These are phyloP conservation scores for Nakataea oryzae DNA, from an alignment of 2,329 filamentous ascomycete species.

Conservation along the genomic window DNA sequence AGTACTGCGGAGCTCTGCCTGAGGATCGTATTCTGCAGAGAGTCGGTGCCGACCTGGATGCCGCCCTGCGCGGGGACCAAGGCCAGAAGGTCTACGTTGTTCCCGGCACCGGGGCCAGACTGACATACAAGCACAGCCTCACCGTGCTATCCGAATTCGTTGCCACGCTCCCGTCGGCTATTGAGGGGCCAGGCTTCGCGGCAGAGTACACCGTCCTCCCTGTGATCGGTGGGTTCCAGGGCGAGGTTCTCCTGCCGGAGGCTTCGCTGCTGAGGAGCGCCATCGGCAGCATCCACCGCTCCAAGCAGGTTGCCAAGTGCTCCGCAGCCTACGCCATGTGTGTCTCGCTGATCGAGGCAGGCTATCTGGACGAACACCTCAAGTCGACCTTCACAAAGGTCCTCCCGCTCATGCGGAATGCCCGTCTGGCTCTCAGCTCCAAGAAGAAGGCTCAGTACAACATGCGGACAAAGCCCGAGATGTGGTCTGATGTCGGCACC, in stretches of 20 bases:
- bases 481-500: conserved; percentile 49
- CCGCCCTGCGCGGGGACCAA: conserved; percentile 39
- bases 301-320: conserved; percentile 72
- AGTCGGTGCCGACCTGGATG: conserved; percentile 42
- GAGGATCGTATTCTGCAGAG: conserved; percentile 59
- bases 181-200: conserved; percentile 19
- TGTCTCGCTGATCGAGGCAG: conserved; percentile 52
- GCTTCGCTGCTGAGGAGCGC: conserved; percentile 59
- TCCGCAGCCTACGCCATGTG: conserved; percentile 84
- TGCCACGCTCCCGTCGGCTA: conserved; percentile 48
- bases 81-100: conserved; percentile 47
- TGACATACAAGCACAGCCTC: conserved; percentile 69
- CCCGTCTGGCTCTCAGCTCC: conserved; percentile 67
- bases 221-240: conserved; percentile 52
- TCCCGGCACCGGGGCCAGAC: conserved; percentile 58
- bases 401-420: conserved; percentile 78
- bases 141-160: conserved; percentile 64
- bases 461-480: conserved; percentile 68
- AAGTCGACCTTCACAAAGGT: conserved; percentile 62
- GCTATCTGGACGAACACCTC: conserved; percentile 63
- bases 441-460: conserved; percentile 65
- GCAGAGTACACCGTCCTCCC: conserved; percentile 51
- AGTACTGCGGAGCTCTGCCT: conserved; percentile 66
- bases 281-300: conserved; percentile 51
- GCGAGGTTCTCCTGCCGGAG: conserved; percentile 70